Evolutionary conservation across 1,284 basidiomycete genomes (phyloP).

Genomic region (Moesziomyces globuligerus): DNA sequence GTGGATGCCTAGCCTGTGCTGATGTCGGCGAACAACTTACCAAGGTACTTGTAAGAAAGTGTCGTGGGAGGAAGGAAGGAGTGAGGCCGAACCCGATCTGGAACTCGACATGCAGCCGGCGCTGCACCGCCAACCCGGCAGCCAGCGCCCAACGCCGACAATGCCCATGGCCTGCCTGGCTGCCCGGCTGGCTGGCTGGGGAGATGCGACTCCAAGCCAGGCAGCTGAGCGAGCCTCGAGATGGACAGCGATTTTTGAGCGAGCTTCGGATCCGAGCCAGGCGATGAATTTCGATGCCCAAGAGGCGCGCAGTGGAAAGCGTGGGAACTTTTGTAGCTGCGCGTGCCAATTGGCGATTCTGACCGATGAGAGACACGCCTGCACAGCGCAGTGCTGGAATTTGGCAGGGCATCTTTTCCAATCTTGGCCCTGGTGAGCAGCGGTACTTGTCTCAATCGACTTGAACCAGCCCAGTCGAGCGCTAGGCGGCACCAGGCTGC

Average conservation of each 20-base stretch:
- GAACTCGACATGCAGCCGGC: slow-evolving; percentile 14
- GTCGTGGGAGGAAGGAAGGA: slow-evolving; percentile 22
- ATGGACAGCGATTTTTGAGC: not conserved
- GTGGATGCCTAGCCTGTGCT: not conserved
- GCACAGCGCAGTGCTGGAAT: slow-evolving; percentile 2
- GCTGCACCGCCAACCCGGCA: not conserved
- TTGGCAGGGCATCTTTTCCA: too few species aligned
- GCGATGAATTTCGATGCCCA: not conserved
- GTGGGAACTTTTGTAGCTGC: slow-evolving; percentile 14
- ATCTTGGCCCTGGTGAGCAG: too few species aligned
- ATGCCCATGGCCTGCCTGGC: too few species aligned
- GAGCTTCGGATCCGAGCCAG: slow-evolving; percentile 13
- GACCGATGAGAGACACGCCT: not conserved
- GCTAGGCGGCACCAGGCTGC: too few species aligned
- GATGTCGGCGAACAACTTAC: slow-evolving; percentile 23
- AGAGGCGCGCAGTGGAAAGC: not conserved
- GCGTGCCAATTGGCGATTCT: not conserved
- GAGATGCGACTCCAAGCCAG: too few species aligned
- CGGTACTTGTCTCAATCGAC: too few species aligned
- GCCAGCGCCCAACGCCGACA: too few species aligned
- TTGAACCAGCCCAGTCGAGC: too few species aligned
- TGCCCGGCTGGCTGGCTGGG: too few species aligned
- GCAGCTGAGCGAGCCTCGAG: too few species aligned
- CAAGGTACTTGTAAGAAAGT: slow-evolving; percentile 46
- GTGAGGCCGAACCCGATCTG: not conserved